Evolutionary conservation across 164 flowering plant species (phyloP).

Genomic region (Liquidambar formosana): DNA sequence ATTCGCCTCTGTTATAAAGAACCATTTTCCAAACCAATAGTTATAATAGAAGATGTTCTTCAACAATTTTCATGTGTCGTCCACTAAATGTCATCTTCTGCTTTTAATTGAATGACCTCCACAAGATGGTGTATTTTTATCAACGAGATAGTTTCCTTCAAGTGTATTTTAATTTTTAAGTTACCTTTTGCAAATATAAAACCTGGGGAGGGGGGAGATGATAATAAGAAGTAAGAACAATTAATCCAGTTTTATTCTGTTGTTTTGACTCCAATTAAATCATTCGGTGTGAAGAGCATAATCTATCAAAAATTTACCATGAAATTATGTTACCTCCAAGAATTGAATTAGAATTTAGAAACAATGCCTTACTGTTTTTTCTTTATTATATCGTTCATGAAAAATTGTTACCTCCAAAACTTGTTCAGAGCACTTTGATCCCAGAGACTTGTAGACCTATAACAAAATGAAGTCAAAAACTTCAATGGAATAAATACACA

Average conservation of each 20-base stretch:
- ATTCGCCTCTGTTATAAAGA: conserved; percentile 28
- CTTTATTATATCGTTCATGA: not conserved
- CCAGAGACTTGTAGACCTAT: conserved; percentile 83
- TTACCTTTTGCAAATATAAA: not conserved
- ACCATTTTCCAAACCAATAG: too few species aligned
- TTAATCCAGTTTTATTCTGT: not conserved
- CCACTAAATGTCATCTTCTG: too few species aligned
- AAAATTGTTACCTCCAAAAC: conserved; percentile 60
- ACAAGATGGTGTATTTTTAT: too few species aligned
- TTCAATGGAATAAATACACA: too few species aligned
- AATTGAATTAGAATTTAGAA: not conserved
- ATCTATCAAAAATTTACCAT: not conserved
- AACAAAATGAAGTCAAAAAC: not conserved
- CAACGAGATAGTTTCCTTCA: too few species aligned
- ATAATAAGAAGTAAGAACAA: not conserved
- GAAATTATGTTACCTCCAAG: not conserved
- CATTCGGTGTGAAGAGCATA: not conserved
- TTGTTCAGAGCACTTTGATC: conserved; percentile 74
- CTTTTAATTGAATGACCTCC: too few species aligned
- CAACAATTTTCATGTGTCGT: too few species aligned
- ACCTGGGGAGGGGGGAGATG: not conserved
- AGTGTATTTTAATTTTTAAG: not conserved
- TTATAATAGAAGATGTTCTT: too few species aligned
- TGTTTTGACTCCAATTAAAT: not conserved
- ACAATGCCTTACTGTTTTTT: not conserved